phyloP scores from a whole-genome alignment of 75 land plant genomes.

The Sequoiadendron giganteum region DNA sequence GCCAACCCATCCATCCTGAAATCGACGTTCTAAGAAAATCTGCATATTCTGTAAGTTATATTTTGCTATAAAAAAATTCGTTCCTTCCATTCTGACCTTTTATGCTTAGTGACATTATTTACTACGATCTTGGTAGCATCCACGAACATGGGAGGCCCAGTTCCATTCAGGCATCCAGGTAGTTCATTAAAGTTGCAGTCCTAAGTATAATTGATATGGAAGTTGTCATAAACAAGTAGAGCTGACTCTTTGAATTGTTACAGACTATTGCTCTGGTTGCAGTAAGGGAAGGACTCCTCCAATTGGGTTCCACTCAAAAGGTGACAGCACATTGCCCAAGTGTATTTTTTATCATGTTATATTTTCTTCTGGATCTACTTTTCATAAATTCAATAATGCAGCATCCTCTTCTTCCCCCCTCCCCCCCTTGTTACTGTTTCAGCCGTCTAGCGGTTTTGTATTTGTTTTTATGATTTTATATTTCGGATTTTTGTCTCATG shows the following conservation, averaged over 20 bases:
- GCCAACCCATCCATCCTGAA: slow-evolving; percentile 52
- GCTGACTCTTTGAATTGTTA: not conserved
- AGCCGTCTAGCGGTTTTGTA: too few species aligned
- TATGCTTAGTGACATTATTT: not conserved
- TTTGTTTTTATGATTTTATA: too few species aligned
- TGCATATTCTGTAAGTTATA: slow-evolving; percentile 60
- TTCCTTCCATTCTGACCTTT: not conserved
- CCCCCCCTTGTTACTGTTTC: too few species aligned
- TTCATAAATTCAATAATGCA: not conserved
- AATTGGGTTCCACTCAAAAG: slow-evolving; percentile 69
- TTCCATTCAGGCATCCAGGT: slow-evolving; percentile 75
- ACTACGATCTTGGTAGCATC: slow-evolving; percentile 38
- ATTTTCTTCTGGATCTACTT: too few species aligned
- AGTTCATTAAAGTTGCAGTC: not conserved
- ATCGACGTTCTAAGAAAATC: slow-evolving; percentile 66
- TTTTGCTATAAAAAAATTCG: not conserved
- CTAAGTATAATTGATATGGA: not conserved
- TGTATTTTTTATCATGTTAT: not conserved
- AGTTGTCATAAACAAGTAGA: too few species aligned
- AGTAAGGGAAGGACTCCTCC: slow-evolving; percentile 67
- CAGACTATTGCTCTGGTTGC: slow-evolving; percentile 71
- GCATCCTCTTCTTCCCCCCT: too few species aligned
- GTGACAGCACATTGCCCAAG: slow-evolving; percentile 6
- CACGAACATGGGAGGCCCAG: slow-evolving; percentile 77
- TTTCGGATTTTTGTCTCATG: too few species aligned